Conservation (phyloP, 2,329 filamentous ascomycete genomes). For the Colletotrichum nymphaeae region DNA sequence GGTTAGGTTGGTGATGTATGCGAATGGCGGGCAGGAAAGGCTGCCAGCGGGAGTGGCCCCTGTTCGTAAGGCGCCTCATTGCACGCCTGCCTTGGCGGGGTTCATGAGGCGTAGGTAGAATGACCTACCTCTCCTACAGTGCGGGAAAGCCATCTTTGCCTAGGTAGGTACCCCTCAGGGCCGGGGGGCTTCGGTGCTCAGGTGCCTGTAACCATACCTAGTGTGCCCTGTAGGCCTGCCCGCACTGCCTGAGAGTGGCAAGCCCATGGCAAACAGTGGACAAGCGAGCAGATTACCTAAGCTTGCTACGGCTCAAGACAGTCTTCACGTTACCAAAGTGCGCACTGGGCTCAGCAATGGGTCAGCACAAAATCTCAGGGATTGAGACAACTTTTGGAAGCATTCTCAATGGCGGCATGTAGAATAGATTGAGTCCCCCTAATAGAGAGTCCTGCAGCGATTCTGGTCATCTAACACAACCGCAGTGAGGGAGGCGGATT, state of each 20-base stretch:
- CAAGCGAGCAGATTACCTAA: background rate
- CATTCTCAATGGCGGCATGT: background rate
- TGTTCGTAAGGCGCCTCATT: background rate
- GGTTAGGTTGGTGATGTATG: constrained; percentile 2
- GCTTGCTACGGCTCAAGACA: background rate
- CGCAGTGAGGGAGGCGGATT: background rate
- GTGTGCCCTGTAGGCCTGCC: background rate
- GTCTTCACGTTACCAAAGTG: background rate
- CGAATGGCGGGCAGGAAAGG: background rate
- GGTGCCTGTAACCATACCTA: background rate
- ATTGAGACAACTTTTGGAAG: background rate
- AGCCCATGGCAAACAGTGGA: too few species aligned
- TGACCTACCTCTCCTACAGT: background rate
- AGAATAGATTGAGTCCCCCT: too few species aligned
- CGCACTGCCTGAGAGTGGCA: background rate
- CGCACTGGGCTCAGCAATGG: background rate
- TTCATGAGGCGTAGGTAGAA: background rate
- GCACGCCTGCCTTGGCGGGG: constrained; percentile 6
- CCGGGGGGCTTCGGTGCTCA: too few species aligned
- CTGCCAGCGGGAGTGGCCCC: background rate
- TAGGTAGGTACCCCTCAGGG: too few species aligned
- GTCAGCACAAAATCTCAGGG: background rate
- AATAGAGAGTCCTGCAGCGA: background rate
- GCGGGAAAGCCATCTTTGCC: background rate
- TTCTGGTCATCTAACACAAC: background rate